Evolutionary conservation across 176 grass and related monocot genomes (phyloP), one percentile per base, ranked within the genome.

Genomic region (Bromus sterilis): DNA sequence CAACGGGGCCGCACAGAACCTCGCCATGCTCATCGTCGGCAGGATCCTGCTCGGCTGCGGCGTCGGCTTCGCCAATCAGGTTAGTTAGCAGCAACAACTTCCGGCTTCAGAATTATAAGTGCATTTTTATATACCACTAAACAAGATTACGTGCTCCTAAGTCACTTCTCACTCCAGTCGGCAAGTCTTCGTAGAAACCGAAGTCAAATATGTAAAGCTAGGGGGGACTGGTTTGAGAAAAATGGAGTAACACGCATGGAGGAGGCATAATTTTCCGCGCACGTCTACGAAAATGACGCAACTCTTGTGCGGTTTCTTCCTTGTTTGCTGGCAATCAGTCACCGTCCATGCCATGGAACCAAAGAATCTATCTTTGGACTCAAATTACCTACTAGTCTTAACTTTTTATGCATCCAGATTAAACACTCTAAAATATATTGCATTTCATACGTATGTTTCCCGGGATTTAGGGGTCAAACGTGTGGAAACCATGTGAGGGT

Each of bases 21-120:
- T 97, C 11, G 82, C 85, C 56, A 94, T 97, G 94, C 87, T 97
- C 48, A 94, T 97, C 48, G 13, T 92, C 72, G 92, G 94, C 12
- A 89, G 94, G 82, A 94, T 97, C 58, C 76, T 97, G 62, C 94
- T 97, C 7, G 94, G 94, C 1, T 97, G 94, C 31, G 94, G 92
- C 42, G 89, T 97, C 31, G 94, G 94, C 30, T 97, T 97, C 28
- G 94, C 86, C 66, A 97, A 97, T 67, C 94, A 97, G 89, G 94
- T 93, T 66, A 67, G n/a, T n/a, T n/a, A n/a, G n/a, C n/a, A n/a
- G 32, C 31, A 60, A 18, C 1, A 53, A 66, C 10, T 10, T 5
- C 74, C 24, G 41, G 5, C 36, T 60, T 40, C 30, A 21, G 3
- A 28, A 16, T 21, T 7, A 28, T 32, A 61, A 30, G 12, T 25